A percentile compares a stretch with the other conserved stretches of the same genome.
phyloP scores from a whole-genome alignment of 106 monocot genomes.

The Phalaenopsis aphrodite region DNA sequence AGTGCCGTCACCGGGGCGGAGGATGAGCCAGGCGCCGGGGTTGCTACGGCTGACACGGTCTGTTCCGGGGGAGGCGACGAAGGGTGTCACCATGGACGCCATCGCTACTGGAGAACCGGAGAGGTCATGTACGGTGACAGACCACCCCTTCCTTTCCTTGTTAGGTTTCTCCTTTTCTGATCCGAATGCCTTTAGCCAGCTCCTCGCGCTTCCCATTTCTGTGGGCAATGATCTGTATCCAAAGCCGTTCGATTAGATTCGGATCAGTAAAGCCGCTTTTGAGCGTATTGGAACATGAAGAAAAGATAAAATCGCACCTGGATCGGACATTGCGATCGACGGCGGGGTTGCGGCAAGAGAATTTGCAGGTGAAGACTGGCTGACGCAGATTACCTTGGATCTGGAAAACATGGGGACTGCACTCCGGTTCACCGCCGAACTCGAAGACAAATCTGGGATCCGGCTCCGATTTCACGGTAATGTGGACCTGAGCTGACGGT shows the following conservation, averaged over 20 bases:
- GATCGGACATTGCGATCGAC: constrained; percentile 39
- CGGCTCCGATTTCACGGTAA: constrained; percentile 55
- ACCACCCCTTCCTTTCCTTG: constrained; percentile 88
- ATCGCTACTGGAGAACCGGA: constrained; percentile 82
- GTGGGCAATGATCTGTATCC: constrained; percentile 41
- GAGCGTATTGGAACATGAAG: not conserved
- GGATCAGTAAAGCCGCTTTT: not conserved
- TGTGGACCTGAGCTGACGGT: constrained; percentile 29
- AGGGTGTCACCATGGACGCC: constrained; percentile 88
- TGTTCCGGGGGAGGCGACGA: constrained; percentile 80
- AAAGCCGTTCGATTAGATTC: not conserved
- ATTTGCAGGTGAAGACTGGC: constrained; percentile 96
- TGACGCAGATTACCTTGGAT: constrained; percentile 57
- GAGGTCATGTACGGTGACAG: constrained; percentile 82
- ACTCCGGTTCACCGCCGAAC: constrained; percentile 85
- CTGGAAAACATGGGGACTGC: constrained; percentile 91
- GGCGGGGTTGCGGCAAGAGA: constrained; percentile 44
- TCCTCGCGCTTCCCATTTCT: constrained; percentile 25
- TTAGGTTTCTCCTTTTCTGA: constrained; percentile 50
- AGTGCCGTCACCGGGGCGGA: constrained; percentile 67
- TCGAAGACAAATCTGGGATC: constrained; percentile 91
- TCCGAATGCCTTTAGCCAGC: constrained; percentile 55
- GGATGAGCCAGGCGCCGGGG: constrained; percentile 89
- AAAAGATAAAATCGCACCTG: constrained; percentile 22
- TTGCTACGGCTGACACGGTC: constrained; percentile 80